Evolutionary conservation across 2,329 filamentous ascomycete species (phyloP), one percentile per base, ranked within the genome.

Genomic region (Fusarium redolens): DNA sequence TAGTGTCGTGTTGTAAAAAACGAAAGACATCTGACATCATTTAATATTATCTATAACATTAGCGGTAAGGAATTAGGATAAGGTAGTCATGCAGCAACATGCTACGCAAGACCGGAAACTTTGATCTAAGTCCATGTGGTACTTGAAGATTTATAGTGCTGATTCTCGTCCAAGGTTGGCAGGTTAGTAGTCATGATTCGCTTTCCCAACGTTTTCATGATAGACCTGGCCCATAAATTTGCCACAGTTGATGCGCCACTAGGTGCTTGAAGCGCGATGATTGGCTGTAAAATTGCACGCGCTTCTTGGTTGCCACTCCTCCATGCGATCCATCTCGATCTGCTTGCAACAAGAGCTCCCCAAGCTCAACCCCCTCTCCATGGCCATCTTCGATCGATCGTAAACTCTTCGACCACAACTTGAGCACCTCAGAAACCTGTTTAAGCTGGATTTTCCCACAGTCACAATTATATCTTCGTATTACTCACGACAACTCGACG

Each of bases 271-370:
- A 56, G 59, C 45, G 51, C 38, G 61, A 43, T 67, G 61, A 73
- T 67, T 67, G 62, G 57, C 45, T 65, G 69, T 68, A 65, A 71
- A 74, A 73, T 68, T 72, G 71, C 68, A 70, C 72, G 72, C 68
- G 71, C 48, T 69, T 72, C 68, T 35, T 48, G 58, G 64, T 67
- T 67, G 71, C 69, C 70, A 75, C 70, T 69, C 72, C 68, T 76
- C 71, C 65, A 77, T 75, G 65, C 73, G 69, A 77, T 75, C 60
- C 71, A 77, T 78, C 75, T 73, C 70, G 74, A 78, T 78, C 41
- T 66, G 56, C 61, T 61, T 74, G 45, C 71, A 70, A 64, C 64
- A 68, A 68, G 75, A 78, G 76, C 76, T 78, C 52, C 44, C 55
- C 62, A 64, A 76, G 76, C 74, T 76, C 65, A 72, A 43, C 64